Conservation (phyloP, 2,329 filamentous ascomycete genomes). For the Pseudodiploospora longispora region DNA sequence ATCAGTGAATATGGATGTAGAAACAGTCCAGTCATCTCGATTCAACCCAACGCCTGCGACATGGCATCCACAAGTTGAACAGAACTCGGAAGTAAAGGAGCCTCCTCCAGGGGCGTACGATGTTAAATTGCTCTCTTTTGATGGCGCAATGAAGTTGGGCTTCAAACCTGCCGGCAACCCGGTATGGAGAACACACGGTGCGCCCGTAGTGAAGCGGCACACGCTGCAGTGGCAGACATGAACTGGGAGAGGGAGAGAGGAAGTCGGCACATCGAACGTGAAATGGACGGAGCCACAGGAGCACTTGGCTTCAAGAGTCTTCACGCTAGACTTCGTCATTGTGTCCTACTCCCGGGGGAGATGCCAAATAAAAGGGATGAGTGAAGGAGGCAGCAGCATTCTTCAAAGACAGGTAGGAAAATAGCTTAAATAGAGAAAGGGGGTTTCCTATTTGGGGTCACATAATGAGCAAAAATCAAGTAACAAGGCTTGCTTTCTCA, state of each 20-base stretch:
- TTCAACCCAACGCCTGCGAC: slow-evolving; percentile 28
- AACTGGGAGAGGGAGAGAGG: slow-evolving; percentile 30
- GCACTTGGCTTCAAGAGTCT: slow-evolving; percentile 36
- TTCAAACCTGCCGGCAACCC: slow-evolving; percentile 23
- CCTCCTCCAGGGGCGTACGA: slow-evolving; percentile 25
- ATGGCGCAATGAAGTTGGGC: slow-evolving; percentile 33
- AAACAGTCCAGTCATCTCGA: slow-evolving; percentile 28
- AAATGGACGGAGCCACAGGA: slow-evolving; percentile 36
- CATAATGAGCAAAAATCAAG: no score
- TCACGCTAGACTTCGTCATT: slow-evolving; percentile 18
- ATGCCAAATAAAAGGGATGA: neutral
- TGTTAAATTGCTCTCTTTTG: slow-evolving; percentile 27
- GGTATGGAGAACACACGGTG: slow-evolving; percentile 34
- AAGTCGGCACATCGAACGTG: slow-evolving; percentile 29
- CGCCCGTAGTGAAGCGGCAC: slow-evolving; percentile 35
- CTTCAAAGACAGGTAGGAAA: neutral
- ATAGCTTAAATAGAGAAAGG: no score
- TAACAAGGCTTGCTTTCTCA: no score
- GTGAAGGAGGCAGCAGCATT: neutral
- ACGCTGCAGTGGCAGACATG: slow-evolving; percentile 39
- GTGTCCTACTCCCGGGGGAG: neutral
- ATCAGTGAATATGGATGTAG: slow-evolving; percentile 32
- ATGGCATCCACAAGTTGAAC: slow-evolving; percentile 38
- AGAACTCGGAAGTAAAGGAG: slow-evolving; percentile 32
- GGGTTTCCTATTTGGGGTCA: neutral